A percentile compares a stretch with the other conserved stretches of the same genome.
Evolutionary conservation across 169 alveolate genomes (phyloP).

Genomic region (Eimeria maxima): DNA sequence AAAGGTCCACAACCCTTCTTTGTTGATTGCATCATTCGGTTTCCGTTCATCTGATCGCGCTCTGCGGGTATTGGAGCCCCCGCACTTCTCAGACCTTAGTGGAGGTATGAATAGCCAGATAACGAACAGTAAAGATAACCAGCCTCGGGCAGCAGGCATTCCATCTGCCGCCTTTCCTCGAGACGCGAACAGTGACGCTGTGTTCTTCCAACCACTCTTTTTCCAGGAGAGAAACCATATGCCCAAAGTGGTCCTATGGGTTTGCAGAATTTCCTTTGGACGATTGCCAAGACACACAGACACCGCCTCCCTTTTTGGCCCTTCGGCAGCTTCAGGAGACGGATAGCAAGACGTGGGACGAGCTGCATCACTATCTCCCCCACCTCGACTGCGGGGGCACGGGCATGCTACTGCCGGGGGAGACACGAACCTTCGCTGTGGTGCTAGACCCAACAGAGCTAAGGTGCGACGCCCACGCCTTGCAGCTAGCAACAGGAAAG

Average conservation of each 20-base stretch:
- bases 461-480: slow-evolving; percentile 63
- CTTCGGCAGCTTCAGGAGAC: background rate
- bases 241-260: background rate
- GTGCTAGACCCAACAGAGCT: slow-evolving; percentile 49
- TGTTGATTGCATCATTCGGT: slow-evolving; percentile 50
- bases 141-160: background rate
- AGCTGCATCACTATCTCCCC: slow-evolving; percentile 58
- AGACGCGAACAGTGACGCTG: background rate
- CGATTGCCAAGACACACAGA: background rate
- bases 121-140: background rate
- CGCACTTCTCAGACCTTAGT: slow-evolving; percentile 35
- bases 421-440: slow-evolving; percentile 65
- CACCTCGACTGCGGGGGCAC: slow-evolving; percentile 61
- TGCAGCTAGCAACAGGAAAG: slow-evolving; percentile 71
- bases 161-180: background rate
- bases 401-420: slow-evolving; percentile 78
- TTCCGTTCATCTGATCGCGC: slow-evolving; percentile 75
- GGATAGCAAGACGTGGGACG: slow-evolving; percentile 51
- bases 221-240: background rate
- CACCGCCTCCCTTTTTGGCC: slow-evolving; percentile 36
- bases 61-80: slow-evolving; percentile 62
- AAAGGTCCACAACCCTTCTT: slow-evolving; percentile 69
- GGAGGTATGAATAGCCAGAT: background rate
- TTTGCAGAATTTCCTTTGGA: background rate
- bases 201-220: background rate